Evolutionary conservation across 225 moss, liverwort and hornwort species (phyloP).

Genomic region (Asterella californica): DNA sequence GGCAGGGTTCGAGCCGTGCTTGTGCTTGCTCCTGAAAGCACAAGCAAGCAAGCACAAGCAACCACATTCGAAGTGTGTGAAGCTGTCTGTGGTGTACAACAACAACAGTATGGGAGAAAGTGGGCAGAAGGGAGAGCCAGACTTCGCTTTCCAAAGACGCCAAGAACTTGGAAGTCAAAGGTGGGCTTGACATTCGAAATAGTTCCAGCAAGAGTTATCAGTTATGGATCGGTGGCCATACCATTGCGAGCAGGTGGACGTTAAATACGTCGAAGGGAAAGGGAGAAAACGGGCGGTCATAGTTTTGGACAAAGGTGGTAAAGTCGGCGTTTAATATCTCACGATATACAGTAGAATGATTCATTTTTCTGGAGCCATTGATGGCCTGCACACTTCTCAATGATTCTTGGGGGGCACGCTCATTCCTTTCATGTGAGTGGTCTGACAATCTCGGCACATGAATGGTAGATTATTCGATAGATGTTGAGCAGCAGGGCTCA

Average conservation of each 20-base stretch:
- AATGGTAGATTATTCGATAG: conserved; percentile 1
- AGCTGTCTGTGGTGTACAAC: not conserved
- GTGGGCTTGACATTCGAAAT: conserved; percentile 1
- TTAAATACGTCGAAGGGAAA: not conserved
- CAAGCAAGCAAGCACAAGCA: not conserved
- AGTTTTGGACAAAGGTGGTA: not conserved
- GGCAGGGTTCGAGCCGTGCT: not conserved
- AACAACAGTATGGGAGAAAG: not conserved
- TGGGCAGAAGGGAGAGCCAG: not conserved
- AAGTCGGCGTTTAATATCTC: not conserved
- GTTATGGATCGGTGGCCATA: not conserved
- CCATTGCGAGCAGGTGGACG: not conserved
- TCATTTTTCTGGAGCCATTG: not conserved
- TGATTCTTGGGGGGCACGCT: not conserved
- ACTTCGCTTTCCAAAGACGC: not conserved
- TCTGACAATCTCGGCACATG: not conserved
- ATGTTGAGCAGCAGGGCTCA: not conserved
- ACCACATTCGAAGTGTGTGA: not conserved
- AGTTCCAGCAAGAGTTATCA: not conserved
- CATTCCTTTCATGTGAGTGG: conserved; percentile 9
- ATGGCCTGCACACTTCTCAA: not conserved
- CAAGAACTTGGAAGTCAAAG: not conserved
- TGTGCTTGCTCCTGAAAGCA: too few relatives aligned
- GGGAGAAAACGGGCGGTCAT: not conserved
- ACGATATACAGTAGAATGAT: not conserved